phyloP scores from a whole-genome alignment of 2,329 filamentous ascomycete genomes.

The Fusarium nelsonii region DNA sequence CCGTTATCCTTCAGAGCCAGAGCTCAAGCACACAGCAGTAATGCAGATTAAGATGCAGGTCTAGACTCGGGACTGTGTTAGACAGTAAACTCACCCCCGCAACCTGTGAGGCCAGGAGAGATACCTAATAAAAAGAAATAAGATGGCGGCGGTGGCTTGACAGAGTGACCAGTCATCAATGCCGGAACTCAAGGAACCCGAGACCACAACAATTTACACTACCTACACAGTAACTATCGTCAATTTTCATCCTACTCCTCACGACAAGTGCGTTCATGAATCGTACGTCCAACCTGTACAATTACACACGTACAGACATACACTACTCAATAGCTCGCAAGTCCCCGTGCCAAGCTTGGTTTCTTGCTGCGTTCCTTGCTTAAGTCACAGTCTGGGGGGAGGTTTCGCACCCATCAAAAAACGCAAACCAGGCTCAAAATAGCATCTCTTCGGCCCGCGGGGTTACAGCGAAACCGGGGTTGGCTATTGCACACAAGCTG shows the following conservation, averaged over 20 bases:
- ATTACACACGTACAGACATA: not conserved
- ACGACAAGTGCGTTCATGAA: not conserved
- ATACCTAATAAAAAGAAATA: not conserved
- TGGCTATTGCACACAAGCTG: slow-evolving; percentile 3
- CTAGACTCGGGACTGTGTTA: slow-evolving; percentile 23
- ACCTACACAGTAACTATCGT: not conserved
- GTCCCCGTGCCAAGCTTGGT: slow-evolving; percentile 31
- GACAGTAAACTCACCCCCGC: not conserved
- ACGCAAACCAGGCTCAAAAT: slow-evolving; percentile 22
- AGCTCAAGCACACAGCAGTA: not conserved
- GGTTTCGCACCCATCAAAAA: not conserved
- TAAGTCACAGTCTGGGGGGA: not conserved
- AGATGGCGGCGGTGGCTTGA: slow-evolving; percentile 31
- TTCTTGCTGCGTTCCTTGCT: slow-evolving; percentile 23
- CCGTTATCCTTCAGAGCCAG: slow-evolving; percentile 33
- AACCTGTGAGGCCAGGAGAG: not conserved
- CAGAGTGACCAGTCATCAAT: not conserved
- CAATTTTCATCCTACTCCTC: not conserved
- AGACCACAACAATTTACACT: not conserved
- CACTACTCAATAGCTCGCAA: not conserved
- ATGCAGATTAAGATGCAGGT: slow-evolving; percentile 1
- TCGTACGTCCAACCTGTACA: not conserved
- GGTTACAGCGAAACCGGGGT: slow-evolving; percentile 16
- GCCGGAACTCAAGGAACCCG: slow-evolving; percentile 21
- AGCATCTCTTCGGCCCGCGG: slow-evolving; percentile 12